phyloP scores from a whole-genome alignment of 768 basidiomycete genomes.

The Naganishia vishniacii region DNA sequence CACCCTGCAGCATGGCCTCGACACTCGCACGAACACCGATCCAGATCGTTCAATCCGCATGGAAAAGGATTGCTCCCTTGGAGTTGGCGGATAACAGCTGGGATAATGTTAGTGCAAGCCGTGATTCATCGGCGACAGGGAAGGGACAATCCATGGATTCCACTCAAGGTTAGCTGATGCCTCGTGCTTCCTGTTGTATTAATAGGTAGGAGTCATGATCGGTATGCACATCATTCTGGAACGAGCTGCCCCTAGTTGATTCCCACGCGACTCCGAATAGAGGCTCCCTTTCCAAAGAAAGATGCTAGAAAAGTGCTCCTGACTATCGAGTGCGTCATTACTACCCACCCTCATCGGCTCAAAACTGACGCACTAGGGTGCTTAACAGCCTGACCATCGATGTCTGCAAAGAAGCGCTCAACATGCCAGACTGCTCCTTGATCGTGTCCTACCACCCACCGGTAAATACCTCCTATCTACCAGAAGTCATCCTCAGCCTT shows the following conservation, averaged over 20 bases:
- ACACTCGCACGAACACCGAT: constrained; percentile 30
- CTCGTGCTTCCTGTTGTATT: background rate
- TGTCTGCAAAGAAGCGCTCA: constrained; percentile 47
- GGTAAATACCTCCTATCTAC: constrained; percentile 48
- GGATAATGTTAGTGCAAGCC: constrained; percentile 72
- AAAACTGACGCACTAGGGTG: constrained; percentile 31
- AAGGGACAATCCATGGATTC: no score
- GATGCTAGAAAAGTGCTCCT: constrained; percentile 56
- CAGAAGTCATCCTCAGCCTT: background rate
- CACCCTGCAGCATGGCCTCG: constrained; percentile 1
- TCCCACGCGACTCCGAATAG: constrained; percentile 26
- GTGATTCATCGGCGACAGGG: background rate
- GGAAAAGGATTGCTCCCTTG: constrained; percentile 67
- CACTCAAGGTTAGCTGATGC: background rate
- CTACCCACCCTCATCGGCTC: constrained; percentile 13
- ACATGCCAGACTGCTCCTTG: constrained; percentile 36
- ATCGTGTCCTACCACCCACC: constrained; percentile 48
- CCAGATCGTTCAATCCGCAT: constrained; percentile 39
- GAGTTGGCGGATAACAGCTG: constrained; percentile 72
- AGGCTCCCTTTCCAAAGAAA: constrained; percentile 49
- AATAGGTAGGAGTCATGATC: constrained; percentile 66
- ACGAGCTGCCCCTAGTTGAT: background rate
- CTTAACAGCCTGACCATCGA: constrained; percentile 46
- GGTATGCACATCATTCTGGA: no score
- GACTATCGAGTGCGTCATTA: constrained; percentile 61